A percentile compares a stretch with the other conserved stretches of the same genome.
phyloP scores from a whole-genome alignment of 2,329 filamentous ascomycete genomes.

The Fusarium sp. region DNA sequence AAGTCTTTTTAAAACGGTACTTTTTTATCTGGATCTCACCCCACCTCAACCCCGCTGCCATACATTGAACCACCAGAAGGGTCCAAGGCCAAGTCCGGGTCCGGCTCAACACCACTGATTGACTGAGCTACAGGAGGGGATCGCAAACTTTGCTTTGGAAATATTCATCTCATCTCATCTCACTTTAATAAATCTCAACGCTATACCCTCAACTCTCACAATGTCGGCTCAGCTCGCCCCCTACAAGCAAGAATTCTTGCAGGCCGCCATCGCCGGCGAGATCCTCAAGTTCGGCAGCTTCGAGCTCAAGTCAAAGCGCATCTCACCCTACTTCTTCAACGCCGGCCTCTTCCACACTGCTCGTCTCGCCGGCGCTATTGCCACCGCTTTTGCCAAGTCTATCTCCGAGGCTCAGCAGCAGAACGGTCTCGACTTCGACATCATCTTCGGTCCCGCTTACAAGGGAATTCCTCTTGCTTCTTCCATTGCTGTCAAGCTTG shows the following conservation, averaged over 20 bases:
- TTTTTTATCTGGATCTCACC: constrained; percentile 24
- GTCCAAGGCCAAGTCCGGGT: constrained; percentile 27
- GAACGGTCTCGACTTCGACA: constrained; percentile 72
- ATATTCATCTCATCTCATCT: neutral
- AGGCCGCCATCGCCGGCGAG: constrained; percentile 73
- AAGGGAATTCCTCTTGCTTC: constrained; percentile 95
- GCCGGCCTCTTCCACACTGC: constrained; percentile 89
- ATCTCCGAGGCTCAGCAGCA: constrained; percentile 62
- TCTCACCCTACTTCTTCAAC: constrained; percentile 98
- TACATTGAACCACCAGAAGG: constrained; percentile 24
- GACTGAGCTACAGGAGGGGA: constrained; percentile 19
- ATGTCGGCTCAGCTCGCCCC: constrained; percentile 62
- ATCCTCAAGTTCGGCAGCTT: constrained; percentile 86
- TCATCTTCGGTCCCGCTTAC: constrained; percentile 94
- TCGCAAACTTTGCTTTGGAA: constrained; percentile 37
- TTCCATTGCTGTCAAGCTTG: constrained; percentile 79
- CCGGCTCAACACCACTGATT: constrained; percentile 33
- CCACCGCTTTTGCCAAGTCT: constrained; percentile 80
- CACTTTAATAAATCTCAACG: neutral
- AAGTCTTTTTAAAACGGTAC: neutral
- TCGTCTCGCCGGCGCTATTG: constrained; percentile 79
- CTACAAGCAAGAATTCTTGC: constrained; percentile 80
- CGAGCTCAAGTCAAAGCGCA: constrained; percentile 91
- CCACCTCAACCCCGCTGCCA: constrained; percentile 40
- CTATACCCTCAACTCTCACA: neutral